Conservation (phyloP, 805 yeast species). For the Ogataea naganishii region DNA sequence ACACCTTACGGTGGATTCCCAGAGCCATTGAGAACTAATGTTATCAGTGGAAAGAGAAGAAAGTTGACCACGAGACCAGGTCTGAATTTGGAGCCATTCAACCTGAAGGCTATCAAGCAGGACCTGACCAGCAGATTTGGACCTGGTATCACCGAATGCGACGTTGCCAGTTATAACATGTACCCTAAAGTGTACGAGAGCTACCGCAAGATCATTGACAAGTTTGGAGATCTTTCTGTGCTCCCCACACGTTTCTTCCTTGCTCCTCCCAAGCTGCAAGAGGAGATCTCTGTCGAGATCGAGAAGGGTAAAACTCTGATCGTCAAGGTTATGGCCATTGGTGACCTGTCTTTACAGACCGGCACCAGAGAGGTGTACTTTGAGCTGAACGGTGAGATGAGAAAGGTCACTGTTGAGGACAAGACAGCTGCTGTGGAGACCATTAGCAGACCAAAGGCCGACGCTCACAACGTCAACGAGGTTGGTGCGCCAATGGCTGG, state of each 20-base stretch:
- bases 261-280: constrained; percentile 79
- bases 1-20: constrained; percentile 99
- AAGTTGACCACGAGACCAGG: constrained; percentile 91
- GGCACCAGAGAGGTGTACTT: constrained; percentile 96
- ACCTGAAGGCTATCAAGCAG: constrained; percentile 60
- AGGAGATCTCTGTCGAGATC: constrained; percentile 81
- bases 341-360: constrained; percentile 75
- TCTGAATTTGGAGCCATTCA: constrained; percentile 76
- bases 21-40: constrained; percentile 91
- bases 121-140: constrained; percentile 76
- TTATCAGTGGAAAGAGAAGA: constrained; percentile 86
- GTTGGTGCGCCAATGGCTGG: constrained; percentile 99
- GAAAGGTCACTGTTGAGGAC: constrained; percentile 90
- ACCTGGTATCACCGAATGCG: constrained; percentile 65
- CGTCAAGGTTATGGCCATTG: constrained; percentile 85
- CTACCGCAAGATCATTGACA: constrained; percentile 62
- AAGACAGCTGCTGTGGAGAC: constrained; percentile 80
- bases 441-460: constrained; percentile 85
- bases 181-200: constrained; percentile 96
- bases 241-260: constrained; percentile 89
- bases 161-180: constrained; percentile 94
- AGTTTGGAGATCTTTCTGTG: constrained; percentile 88
- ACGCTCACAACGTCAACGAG: constrained; percentile 76
- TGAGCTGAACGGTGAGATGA: constrained; percentile 96
- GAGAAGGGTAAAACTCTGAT: constrained; percentile 93